phyloP scores from a whole-genome alignment of 495 filamentous ascomycete genomes.

The Cercophora sp. region DNA sequence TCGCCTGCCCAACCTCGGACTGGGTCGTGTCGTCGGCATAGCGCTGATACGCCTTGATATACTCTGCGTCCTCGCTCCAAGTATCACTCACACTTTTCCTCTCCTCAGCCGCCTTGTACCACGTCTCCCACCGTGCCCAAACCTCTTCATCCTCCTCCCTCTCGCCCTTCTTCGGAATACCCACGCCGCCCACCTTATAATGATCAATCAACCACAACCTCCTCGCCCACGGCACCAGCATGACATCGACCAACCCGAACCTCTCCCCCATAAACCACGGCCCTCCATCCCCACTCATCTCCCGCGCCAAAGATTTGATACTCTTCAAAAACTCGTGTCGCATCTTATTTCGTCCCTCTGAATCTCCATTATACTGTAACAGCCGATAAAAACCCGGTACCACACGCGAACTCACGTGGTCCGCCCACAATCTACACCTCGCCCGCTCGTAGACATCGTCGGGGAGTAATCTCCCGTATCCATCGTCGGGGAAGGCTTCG shows the following conservation, averaged over 20 bases:
- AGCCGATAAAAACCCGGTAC: conserved; percentile 62
- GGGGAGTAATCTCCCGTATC: conserved; percentile 45
- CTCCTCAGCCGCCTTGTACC: conserved; percentile 51
- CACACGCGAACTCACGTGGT: conserved; percentile 60
- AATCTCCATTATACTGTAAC: conserved; percentile 56
- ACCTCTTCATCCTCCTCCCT: conserved; percentile 38
- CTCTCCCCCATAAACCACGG: conserved; percentile 61
- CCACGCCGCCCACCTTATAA: conserved; percentile 59
- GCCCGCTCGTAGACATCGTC: conserved; percentile 49
- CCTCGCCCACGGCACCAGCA: conserved; percentile 63
- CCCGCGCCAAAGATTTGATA: conserved; percentile 52
- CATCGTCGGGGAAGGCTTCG: conserved; percentile 49
- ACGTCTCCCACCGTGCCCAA: conserved; percentile 60
- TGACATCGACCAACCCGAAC: conserved; percentile 37
- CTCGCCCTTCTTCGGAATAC: conserved; percentile 42
- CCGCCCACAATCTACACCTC: conserved; percentile 61
- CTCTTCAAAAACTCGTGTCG: conserved; percentile 46
- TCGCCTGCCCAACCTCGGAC: conserved; percentile 66
- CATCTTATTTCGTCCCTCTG: conserved; percentile 42
- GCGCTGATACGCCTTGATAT: conserved; percentile 60
- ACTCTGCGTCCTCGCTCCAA: conserved; percentile 58
- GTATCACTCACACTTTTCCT: conserved; percentile 58
- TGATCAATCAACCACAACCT: conserved; percentile 67
- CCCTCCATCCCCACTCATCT: conserved; percentile 50
- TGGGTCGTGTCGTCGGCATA: conserved; percentile 72